Base-by-base conservation (phyloP, 495 filamentous ascomycete species). In the Corynascus novoguineensis region DNA sequence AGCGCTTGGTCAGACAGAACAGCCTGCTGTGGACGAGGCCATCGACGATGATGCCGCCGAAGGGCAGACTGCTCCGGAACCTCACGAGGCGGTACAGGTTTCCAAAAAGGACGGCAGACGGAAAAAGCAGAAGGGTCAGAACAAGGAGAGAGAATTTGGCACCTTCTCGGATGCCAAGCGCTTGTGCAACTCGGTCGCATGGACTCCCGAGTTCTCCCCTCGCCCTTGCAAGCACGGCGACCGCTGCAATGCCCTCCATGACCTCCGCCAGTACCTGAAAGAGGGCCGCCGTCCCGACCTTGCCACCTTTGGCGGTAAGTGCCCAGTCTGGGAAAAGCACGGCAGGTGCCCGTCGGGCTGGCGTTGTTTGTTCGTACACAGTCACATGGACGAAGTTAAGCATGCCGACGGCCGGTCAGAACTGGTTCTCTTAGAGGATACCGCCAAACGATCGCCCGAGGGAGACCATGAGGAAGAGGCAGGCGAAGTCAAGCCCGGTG, bases 351-450 rank as follows among this genome's bases (percentile, higher is more conserved):
- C 75, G 50, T 80, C 84, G 15, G 93, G 93, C 2, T 98, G 92
- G 91, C 95, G 87, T 64, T 98, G 93, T 68, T 88, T 92, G 12
- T 90, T 95, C 64, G 85, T 88, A 15, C 77, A 76, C 49, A 90
- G 87, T 35, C 93, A 98, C 68, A 88, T 86, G 58, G 77, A 83
- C 49, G 89, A 96, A 70, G 68, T 87, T 25, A 80, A 85, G 49
- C 81, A 73, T 6, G 82, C 81, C 45, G 90, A 93, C 68, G 92
- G 90, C 7, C 79, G 80, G 55, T 88, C 86, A 53, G 92, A 97
- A 69, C 74, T 98, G 34, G 73, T 91, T 9, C 79, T 97, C 34
- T 61, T 87, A 34, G 72, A 67, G 14, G 72, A 71, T 60, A 48
- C 49, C 19, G 47, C 38, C 46, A 56, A 54, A 53, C 12, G 28